A percentile compares a stretch with the other conserved stretches of the same genome.
Evolutionary conservation across 495 filamentous ascomycete species (phyloP).

Genomic region (Chaetomium tenue): DNA sequence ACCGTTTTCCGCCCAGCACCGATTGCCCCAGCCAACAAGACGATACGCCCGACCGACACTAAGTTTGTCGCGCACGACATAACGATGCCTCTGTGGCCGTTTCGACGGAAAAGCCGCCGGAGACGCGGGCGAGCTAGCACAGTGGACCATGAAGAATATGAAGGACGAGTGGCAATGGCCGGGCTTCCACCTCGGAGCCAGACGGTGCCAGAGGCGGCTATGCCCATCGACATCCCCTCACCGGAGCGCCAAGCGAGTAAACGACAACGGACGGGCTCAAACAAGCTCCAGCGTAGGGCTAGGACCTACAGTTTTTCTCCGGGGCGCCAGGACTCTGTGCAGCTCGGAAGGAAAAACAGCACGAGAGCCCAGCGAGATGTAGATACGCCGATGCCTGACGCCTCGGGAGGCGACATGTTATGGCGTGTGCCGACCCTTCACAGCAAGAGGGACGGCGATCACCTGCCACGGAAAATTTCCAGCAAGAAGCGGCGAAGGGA

Average conservation of each 20-base stretch:
- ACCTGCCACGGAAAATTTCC: constrained; percentile 64
- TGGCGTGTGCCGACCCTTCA: constrained; percentile 63
- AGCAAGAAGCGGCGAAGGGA: constrained; percentile 72
- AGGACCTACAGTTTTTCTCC: constrained; percentile 56
- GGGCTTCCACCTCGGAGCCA: constrained; percentile 39
- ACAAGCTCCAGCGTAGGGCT: constrained; percentile 48
- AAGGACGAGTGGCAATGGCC: constrained; percentile 32
- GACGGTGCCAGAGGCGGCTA: constrained; percentile 36
- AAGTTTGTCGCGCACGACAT: constrained; percentile 33
- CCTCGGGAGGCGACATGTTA: constrained; percentile 44
- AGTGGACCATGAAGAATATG: constrained; percentile 33
- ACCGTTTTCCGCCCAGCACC: constrained; percentile 16
- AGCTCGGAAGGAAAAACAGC: constrained; percentile 33
- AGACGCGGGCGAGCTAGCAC: constrained; percentile 44
- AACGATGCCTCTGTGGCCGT: constrained; percentile 60
- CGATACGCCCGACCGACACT: constrained; percentile 46
- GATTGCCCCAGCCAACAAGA: constrained; percentile 14
- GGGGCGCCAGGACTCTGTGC: constrained; percentile 49
- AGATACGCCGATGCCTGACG: constrained; percentile 28
- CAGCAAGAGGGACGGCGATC: constrained; percentile 56
- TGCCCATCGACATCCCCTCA: constrained; percentile 15
- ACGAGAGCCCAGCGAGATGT: constrained; percentile 33
- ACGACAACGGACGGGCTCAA: constrained; percentile 42
- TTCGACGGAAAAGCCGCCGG: constrained; percentile 63
- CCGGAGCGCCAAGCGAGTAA: constrained; percentile 28